Percentiles rank a stretch among this genome's conserved stretches.
phyloP scores from a whole-genome alignment of 306 rosid species.

The Crataegus laevigata region DNA sequence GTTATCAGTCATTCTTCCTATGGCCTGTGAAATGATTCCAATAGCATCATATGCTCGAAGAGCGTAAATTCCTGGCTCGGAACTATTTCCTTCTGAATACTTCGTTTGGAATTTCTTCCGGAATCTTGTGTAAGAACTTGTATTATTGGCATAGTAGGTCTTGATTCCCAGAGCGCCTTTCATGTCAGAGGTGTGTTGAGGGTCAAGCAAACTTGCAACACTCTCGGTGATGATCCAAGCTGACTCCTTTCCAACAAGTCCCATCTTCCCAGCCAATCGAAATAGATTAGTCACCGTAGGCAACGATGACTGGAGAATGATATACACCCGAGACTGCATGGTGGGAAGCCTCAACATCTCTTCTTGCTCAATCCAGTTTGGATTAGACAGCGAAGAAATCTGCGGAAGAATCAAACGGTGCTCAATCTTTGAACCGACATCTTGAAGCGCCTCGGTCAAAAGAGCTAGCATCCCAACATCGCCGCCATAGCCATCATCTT shows the following conservation, averaged over 20 bases:
- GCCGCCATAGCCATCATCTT: slow-evolving; percentile 35
- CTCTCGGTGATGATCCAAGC: slow-evolving; percentile 53
- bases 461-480: slow-evolving; percentile 35
- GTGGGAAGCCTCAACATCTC: slow-evolving; percentile 31
- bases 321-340: slow-evolving; percentile 35
- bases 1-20: slow-evolving; percentile 13
- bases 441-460: slow-evolving; percentile 35
- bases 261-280: slow-evolving; percentile 39
- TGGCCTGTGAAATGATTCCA: slow-evolving; percentile 27
- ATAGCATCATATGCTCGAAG: slow-evolving; percentile 50
- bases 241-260: slow-evolving; percentile 32
- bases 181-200: slow-evolving; percentile 27
- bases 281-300: slow-evolving; percentile 36
- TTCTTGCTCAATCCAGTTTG: slow-evolving; percentile 32
- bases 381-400: slow-evolving; percentile 33
- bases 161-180: slow-evolving; percentile 56
- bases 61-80: slow-evolving; percentile 49
- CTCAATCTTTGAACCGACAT: slow-evolving; percentile 39
- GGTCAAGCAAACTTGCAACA: slow-evolving; percentile 32
- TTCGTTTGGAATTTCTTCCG: slow-evolving; percentile 15
- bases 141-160: slow-evolving; percentile 27
- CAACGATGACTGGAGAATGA: slow-evolving; percentile 39
- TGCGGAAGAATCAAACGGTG: slow-evolving; percentile 34
- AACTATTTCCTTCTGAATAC: slow-evolving; percentile 37
- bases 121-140: slow-evolving; percentile 27